Percentiles rank a stretch among this genome's conserved stretches.
Evolutionary conservation across 2,329 filamentous ascomycete genomes (phyloP).

Genomic region (Arthrinium puccinioides): DNA sequence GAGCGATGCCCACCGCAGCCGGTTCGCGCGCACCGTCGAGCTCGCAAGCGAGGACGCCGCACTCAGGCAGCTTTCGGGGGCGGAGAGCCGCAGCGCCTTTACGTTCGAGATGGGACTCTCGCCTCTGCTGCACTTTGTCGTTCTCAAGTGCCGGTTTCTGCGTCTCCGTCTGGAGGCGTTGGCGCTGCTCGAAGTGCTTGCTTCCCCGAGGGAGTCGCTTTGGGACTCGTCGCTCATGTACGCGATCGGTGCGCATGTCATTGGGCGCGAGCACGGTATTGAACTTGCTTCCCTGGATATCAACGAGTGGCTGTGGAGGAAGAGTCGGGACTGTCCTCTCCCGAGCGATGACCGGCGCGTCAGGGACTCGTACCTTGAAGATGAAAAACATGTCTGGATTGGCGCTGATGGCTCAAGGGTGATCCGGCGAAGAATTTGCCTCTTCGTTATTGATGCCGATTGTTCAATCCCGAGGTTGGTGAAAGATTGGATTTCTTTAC

Average conservation of each 20-base stretch:
- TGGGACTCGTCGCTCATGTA: conserved; percentile 9
- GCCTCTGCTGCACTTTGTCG: conserved; percentile 11
- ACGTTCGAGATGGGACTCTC: conserved; percentile 11
- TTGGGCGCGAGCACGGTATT: conserved; percentile 11
- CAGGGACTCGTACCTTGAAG: conserved; percentile 8
- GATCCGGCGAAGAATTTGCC: conserved; percentile 4
- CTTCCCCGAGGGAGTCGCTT: conserved; percentile 6
- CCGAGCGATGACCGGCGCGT: conserved; percentile 8
- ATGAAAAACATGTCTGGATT: conserved; percentile 3
- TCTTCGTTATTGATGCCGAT: conserved; percentile 3
- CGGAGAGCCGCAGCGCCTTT: conserved; percentile 2
- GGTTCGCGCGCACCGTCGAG: conserved; percentile 9
- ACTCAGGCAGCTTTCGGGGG: not conserved
- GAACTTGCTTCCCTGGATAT: not conserved
- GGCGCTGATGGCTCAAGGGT: conserved; percentile 1
- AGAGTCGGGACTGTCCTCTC: not conserved
- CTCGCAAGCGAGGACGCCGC: conserved; percentile 7
- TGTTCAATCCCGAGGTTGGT: not conserved
- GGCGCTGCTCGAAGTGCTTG: conserved; percentile 3
- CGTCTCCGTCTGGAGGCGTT: conserved; percentile 8
- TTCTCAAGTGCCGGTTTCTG: conserved; percentile 11
- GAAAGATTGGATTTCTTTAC: conserved; percentile 9
- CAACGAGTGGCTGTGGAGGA: not conserved
- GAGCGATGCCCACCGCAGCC: conserved; percentile 4
- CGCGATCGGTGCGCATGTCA: conserved; percentile 5